Evolutionary conservation across 1,284 basidiomycete species (phyloP).

Genomic region (Dichomitus squalens): DNA sequence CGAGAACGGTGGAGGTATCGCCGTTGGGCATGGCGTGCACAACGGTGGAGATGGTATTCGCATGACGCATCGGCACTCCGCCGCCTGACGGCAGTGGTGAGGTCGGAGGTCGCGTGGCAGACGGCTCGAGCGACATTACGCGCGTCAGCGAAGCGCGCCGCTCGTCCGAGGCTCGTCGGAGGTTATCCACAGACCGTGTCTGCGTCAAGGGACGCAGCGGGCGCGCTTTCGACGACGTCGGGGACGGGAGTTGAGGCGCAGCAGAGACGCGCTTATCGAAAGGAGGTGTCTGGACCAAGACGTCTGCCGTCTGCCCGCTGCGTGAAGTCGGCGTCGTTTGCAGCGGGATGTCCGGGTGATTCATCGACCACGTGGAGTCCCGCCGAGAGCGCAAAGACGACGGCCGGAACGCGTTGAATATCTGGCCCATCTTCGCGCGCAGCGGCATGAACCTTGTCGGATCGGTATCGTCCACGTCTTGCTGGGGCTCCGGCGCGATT

Average conservation of each 20-base stretch:
- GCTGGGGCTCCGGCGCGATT: constrained; percentile 47
- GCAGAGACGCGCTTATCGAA: constrained; percentile 5
- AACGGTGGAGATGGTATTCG: constrained; percentile 20
- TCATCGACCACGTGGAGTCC: constrained; percentile 37
- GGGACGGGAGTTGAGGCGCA: constrained; percentile 3
- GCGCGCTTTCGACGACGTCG: not conserved
- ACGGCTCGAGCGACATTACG: constrained; percentile 11
- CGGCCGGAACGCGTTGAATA: constrained; percentile 59
- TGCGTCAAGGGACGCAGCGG: constrained; percentile 7
- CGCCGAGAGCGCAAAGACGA: constrained; percentile 44
- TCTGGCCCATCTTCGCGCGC: constrained; percentile 51
- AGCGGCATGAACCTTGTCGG: constrained; percentile 31
- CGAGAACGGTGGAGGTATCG: constrained; percentile 1
- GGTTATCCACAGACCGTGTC: constrained; percentile 16
- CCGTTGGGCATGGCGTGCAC: constrained; percentile 9
- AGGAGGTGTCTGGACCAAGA: not conserved
- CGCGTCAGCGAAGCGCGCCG: constrained; percentile 8
- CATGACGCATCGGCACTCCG: constrained; percentile 17
- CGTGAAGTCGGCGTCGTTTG: not conserved
- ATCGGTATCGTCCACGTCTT: constrained; percentile 40
- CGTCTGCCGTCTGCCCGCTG: not conserved
- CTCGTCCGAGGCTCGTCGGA: constrained; percentile 8
- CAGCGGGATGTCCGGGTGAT: constrained; percentile 18
- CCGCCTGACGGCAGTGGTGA: not conserved
- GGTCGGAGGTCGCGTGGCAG: constrained; percentile 2